phyloP scores from a whole-genome alignment of 129 eudicot species.

The Sambucus nigra region DNA sequence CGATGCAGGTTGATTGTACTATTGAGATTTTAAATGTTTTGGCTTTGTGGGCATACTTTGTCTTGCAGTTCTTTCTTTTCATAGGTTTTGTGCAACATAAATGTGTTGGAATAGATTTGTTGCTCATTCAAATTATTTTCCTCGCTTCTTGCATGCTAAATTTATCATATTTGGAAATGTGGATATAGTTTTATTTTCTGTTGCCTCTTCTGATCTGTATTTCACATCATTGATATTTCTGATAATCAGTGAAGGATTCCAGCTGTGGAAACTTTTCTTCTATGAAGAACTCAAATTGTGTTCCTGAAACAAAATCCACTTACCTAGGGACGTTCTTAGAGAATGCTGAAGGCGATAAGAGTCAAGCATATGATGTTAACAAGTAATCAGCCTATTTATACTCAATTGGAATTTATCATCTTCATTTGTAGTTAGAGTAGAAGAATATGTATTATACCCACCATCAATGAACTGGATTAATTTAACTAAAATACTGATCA shows the following conservation, averaged over 20 bases:
- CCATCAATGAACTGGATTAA: constrained; percentile 9
- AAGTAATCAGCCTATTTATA: constrained; percentile 23
- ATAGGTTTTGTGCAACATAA: neutral
- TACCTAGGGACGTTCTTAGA: constrained; percentile 1
- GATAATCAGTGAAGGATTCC: constrained; percentile 30
- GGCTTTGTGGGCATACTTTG: too few relatives aligned
- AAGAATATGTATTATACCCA: constrained; percentile 6
- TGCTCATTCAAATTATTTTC: neutral
- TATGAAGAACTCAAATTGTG: constrained; percentile 18
- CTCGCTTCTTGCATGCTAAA: too few relatives aligned
- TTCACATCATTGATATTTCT: constrained; percentile 14
- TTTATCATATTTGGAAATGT: neutral
- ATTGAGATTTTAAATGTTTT: too few relatives aligned
- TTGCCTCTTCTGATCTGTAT: constrained; percentile 11
- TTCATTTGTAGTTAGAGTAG: constrained; percentile 2
- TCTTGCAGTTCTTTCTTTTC: too few relatives aligned
- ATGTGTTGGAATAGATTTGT: neutral
- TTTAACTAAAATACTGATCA: constrained; percentile 3
- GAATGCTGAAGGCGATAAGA: constrained; percentile 10
- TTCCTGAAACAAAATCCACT: constrained; percentile 15
- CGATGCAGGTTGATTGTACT: too few relatives aligned
- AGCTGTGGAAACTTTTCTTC: constrained; percentile 11
- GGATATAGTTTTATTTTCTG: neutral
- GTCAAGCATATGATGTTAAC: constrained; percentile 11
- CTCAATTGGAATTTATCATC: constrained; percentile 3